phyloP scores from a whole-genome alignment of 768 basidiomycete species.

The Cubamyces sp. region DNA sequence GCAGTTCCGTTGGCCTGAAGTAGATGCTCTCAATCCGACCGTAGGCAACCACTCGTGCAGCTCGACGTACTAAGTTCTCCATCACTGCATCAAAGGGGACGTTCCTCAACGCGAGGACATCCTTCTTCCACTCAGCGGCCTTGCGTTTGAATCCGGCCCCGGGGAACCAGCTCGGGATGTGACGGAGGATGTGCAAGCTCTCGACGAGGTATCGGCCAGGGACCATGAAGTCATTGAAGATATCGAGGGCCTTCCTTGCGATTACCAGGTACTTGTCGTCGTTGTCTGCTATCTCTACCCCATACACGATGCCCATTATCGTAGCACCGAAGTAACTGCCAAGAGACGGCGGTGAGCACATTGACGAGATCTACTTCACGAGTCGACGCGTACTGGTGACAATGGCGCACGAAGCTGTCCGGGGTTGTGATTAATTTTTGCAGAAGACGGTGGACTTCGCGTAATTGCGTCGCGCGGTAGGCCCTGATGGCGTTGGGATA shows the following conservation, averaged over 20 bases:
- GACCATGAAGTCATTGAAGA: slow-evolving; percentile 22
- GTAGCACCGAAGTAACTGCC: slow-evolving; percentile 13
- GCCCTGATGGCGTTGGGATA: slow-evolving; percentile 6
- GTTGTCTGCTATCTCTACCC: slow-evolving; percentile 22
- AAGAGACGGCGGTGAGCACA: neutral
- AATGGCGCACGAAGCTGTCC: slow-evolving; percentile 8
- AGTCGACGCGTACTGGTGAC: slow-evolving; percentile 1
- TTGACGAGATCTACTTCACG: neutral
- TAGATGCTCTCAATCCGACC: neutral
- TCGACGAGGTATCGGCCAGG: slow-evolving; percentile 52
- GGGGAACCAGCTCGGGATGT: slow-evolving; percentile 33
- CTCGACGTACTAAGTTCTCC: slow-evolving; percentile 1
- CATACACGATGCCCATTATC: slow-evolving; percentile 30
- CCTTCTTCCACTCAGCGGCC: slow-evolving; percentile 25
- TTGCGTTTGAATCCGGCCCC: slow-evolving; percentile 33
- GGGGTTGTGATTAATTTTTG: slow-evolving; percentile 2
- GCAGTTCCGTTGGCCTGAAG: slow-evolving; percentile 3
- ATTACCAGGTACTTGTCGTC: slow-evolving; percentile 25
- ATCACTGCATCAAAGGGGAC: slow-evolving; percentile 29
- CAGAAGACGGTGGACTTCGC: slow-evolving; percentile 6
- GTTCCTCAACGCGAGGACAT: slow-evolving; percentile 23
- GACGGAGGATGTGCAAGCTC: slow-evolving; percentile 28
- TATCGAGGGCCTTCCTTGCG: slow-evolving; percentile 25
- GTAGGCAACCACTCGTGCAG: too few relatives aligned
- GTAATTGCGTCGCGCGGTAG: slow-evolving; percentile 13